Base-by-base conservation (phyloP, 345 rosid genomes). In the Boechera stricta region DNA sequence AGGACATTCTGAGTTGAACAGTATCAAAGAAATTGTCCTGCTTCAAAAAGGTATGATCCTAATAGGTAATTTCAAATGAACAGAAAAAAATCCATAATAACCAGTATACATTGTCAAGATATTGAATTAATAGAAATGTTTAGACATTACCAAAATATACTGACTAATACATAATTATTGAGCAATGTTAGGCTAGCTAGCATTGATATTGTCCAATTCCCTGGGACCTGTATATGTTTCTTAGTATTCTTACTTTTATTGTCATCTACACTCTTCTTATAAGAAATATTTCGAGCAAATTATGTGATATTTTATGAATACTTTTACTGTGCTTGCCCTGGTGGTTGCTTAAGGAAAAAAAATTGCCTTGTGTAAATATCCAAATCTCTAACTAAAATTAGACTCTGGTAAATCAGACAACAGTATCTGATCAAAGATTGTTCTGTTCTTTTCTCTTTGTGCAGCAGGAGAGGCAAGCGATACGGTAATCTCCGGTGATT, bases 381-480 rank as follows among this genome's bases (percentile, higher is more conserved):
- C 21, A 68, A 61, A 62, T 76, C 75, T 69, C 58, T n/a, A 62
- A 44, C 58, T 28, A 35, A 53, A 21, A 5, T 3, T 47, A 32
- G 76, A 70, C 2, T 54, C 42, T 71, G 44, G 53, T 55, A 45
- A 77, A 12, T 64, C 67, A 77, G 76, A 77, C 80, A 77, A 38
- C 54, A 56, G 39, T 35, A 71, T 77, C 80, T 36, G 29, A 77
- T 56, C 60, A 77, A 47, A 56, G n/a, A 71, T 47, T 71, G 72
- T 35, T 77, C 47, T 61, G 62, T 51, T 60, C 29, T 39, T 57
- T 69, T 67, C 33, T 75, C 36, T 51, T 59, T 59, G 74, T 58
- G 64, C 5, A 48, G 4, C 16, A 48, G 53, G 21, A 48, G 53
- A 48, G 8, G 21, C 52, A 42, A 74, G 5, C 1, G 59, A 74